phyloP scores from a whole-genome alignment of 2,329 filamentous ascomycete species.

The Diaporthe humulicola region DNA sequence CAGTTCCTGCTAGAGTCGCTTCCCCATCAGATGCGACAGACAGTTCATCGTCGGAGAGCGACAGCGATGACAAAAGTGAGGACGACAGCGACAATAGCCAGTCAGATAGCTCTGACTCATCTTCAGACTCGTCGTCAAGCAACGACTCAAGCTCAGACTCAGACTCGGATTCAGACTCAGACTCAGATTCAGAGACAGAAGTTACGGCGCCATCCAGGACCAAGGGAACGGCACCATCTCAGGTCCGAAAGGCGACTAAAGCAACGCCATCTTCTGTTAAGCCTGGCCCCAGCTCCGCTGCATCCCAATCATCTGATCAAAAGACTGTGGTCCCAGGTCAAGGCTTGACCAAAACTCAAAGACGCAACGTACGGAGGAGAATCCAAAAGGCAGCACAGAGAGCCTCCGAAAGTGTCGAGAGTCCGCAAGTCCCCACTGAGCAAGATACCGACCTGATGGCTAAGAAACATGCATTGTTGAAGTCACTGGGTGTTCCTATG shows the following conservation, averaged over 20 bases:
- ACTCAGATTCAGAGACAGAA: constrained; percentile 54
- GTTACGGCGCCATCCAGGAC: constrained; percentile 42
- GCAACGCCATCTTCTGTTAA: neutral
- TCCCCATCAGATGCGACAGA: constrained; percentile 38
- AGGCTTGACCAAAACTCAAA: constrained; percentile 59
- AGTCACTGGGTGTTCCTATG: constrained; percentile 21
- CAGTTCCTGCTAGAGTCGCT: constrained; percentile 40
- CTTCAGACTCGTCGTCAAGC: constrained; percentile 47
- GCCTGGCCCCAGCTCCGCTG: neutral
- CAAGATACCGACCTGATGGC: constrained; percentile 49
- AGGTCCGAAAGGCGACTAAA: neutral
- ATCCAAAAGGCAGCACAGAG: constrained; percentile 42
- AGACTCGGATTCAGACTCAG: constrained; percentile 53
- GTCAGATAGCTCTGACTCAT: constrained; percentile 22
- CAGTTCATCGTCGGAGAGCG: constrained; percentile 13
- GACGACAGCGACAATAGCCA: constrained; percentile 31
- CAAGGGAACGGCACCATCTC: neutral
- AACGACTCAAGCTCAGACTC: constrained; percentile 53
- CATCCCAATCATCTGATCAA: neutral
- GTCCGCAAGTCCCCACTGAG: neutral
- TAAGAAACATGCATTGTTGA: constrained; percentile 57
- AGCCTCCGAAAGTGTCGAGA: constrained; percentile 15
- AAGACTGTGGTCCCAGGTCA: constrained; percentile 43
- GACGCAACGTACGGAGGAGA: constrained; percentile 65
- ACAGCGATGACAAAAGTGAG: constrained; percentile 32